These are phyloP conservation scores for Fusarium vanettenii DNA, from an alignment of 2,329 filamentous ascomycete species.

Conservation along the genomic window DNA sequence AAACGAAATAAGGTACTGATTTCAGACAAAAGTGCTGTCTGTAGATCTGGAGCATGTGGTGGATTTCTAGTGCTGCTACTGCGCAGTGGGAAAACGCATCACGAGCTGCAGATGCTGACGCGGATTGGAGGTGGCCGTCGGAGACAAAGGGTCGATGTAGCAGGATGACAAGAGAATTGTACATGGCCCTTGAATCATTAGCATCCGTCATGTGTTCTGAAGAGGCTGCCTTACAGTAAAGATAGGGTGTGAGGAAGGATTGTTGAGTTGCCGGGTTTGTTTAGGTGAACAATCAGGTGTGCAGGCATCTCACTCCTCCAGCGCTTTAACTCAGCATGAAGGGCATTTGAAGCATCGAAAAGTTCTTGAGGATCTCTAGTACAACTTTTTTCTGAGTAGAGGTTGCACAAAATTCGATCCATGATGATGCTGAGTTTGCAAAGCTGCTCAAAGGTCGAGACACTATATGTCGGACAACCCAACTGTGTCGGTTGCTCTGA, in stretches of 20 bases:
- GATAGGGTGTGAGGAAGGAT: slow-evolving; percentile 24
- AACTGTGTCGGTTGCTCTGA: slow-evolving; percentile 40
- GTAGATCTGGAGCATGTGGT: slow-evolving; percentile 55
- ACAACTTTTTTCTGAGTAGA: slow-evolving; percentile 55
- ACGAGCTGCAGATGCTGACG: slow-evolving; percentile 50
- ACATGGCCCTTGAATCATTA: slow-evolving; percentile 48
- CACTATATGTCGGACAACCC: slow-evolving; percentile 52
- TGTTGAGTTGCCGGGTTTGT: slow-evolving; percentile 36
- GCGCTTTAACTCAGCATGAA: slow-evolving; percentile 52
- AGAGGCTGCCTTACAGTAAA: not conserved
- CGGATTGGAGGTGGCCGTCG: slow-evolving; percentile 58
- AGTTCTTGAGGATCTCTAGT: slow-evolving; percentile 43
- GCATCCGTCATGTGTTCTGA: not conserved
- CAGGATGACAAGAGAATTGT: slow-evolving; percentile 60
- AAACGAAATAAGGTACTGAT: slow-evolving; percentile 61
- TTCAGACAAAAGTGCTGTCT: slow-evolving; percentile 55
- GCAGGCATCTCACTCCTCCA: slow-evolving; percentile 55
- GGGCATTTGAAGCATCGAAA: slow-evolving; percentile 42
- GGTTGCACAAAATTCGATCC: slow-evolving; percentile 55
- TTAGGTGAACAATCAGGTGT: slow-evolving; percentile 45
- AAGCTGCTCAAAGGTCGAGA: slow-evolving; percentile 54
- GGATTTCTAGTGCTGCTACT: slow-evolving; percentile 56
- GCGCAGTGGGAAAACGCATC: slow-evolving; percentile 57
- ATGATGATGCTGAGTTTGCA: slow-evolving; percentile 59
- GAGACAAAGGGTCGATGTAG: slow-evolving; percentile 64